phyloP scores from a whole-genome alignment of 345 rosid species.

The Hibiscus tridactylites region DNA sequence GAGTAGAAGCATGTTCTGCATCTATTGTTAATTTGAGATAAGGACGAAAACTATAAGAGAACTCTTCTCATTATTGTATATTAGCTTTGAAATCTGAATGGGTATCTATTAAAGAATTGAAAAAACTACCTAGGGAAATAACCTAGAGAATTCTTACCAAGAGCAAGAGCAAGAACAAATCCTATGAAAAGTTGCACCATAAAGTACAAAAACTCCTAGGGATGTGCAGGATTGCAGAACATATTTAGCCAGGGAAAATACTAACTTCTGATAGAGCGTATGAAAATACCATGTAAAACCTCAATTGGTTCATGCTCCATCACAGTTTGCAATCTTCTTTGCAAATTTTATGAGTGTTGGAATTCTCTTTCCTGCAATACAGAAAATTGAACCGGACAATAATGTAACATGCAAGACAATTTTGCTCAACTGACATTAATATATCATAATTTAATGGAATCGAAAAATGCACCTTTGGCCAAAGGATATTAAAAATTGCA shows the following conservation, averaged over 20 bases:
- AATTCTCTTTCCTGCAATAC: background rate
- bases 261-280: background rate
- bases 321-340: background rate
- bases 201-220: background rate
- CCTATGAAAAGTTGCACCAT: background rate
- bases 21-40: too few species aligned
- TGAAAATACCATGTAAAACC: constrained; percentile 13
- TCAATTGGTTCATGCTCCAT: constrained; percentile 18
- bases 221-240: background rate
- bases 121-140: too few species aligned
- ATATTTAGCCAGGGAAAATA: background rate
- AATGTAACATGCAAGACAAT: background rate
- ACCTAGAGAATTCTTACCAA: background rate
- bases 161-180: background rate
- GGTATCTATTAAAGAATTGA: too few species aligned
- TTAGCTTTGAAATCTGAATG: too few species aligned
- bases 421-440: background rate
- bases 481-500: background rate
- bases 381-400: background rate
- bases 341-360: background rate
- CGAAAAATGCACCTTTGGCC: background rate
- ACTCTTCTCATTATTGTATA: too few species aligned
- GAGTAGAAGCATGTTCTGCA: background rate
- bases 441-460: background rate
- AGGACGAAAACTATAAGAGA: too few species aligned